phyloP scores from a whole-genome alignment of 2,329 filamentous ascomycete genomes.

The Colletotrichum sp. region DNA sequence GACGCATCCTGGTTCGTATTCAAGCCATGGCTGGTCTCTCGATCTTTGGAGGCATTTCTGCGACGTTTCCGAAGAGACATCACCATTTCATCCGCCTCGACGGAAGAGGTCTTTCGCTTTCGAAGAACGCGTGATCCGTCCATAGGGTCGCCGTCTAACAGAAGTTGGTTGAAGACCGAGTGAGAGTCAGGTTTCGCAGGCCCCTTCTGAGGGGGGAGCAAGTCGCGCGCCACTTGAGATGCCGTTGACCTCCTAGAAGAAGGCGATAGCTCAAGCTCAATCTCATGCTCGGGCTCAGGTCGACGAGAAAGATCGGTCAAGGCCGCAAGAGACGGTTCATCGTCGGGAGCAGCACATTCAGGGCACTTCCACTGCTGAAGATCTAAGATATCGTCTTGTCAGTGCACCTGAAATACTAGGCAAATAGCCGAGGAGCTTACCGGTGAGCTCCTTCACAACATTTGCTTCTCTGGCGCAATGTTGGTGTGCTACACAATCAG shows the following conservation, averaged over 20 bases:
- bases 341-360: slow-evolving; percentile 40
- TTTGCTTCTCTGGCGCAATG: slow-evolving; percentile 82
- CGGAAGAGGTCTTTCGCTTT: slow-evolving; percentile 83
- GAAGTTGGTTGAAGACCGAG: slow-evolving; percentile 77
- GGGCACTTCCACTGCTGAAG: slow-evolving; percentile 56
- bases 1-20: slow-evolving; percentile 36
- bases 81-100: slow-evolving; percentile 63
- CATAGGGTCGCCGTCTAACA: slow-evolving; percentile 74
- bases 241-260: slow-evolving; percentile 60
- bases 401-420: not conserved
- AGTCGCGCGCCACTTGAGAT: slow-evolving; percentile 72
- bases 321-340: not conserved
- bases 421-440: slow-evolving; percentile 51
- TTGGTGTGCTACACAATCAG: slow-evolving; percentile 75
- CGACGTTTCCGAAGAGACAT: slow-evolving; percentile 59
- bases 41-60: slow-evolving; percentile 51
- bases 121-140: slow-evolving; percentile 80
- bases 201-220: slow-evolving; percentile 72
- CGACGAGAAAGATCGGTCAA: not conserved
- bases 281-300: not conserved
- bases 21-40: slow-evolving; percentile 34
- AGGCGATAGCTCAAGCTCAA: slow-evolving; percentile 33
- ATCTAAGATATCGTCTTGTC: slow-evolving; percentile 31
- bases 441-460: slow-evolving; percentile 42
- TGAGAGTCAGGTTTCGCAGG: slow-evolving; percentile 72